Conservation (phyloP, 441 rosid species). For the Euphorbia corollata region DNA sequence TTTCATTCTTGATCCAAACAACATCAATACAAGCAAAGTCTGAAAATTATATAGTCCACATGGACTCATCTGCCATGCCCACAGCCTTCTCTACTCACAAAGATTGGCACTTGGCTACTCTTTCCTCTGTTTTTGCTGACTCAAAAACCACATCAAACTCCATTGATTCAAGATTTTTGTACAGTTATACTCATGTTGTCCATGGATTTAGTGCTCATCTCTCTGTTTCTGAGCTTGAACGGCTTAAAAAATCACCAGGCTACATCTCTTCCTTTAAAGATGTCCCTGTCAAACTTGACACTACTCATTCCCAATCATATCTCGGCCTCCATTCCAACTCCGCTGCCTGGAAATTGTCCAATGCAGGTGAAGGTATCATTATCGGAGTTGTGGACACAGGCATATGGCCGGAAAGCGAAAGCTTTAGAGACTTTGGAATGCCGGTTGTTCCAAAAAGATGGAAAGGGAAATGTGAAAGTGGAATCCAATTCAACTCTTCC, state of each 20-base stretch:
- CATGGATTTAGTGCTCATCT: conserved; percentile 11
- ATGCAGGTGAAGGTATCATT: conserved; percentile 21
- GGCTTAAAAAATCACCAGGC: conserved; percentile 32
- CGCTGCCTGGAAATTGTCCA: conserved; percentile 35
- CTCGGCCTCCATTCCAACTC: conserved; percentile 41
- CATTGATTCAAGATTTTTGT: conserved; percentile 7
- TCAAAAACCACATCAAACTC: background rate
- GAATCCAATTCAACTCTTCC: conserved; percentile 21
- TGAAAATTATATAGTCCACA: conserved; percentile 17
- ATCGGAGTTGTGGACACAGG: conserved; percentile 75
- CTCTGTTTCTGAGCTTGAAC: conserved; percentile 5
- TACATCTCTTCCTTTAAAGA: conserved; percentile 37
- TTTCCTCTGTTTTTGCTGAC: conserved; percentile 7
- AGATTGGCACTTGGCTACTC: conserved; percentile 19
- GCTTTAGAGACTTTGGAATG: conserved; percentile 27
- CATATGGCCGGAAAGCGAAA: conserved; percentile 72
- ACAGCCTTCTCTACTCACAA: conserved; percentile 14
- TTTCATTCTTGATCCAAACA: too few relatives aligned
- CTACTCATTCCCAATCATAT: conserved; percentile 48
- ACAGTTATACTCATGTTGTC: conserved; percentile 6
- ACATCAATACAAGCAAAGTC: background rate
- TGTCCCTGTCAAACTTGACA: conserved; percentile 34
- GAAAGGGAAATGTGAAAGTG: conserved; percentile 24
- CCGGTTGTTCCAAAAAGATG: conserved; percentile 17
- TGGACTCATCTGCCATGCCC: conserved; percentile 21